Evolutionary conservation across 768 basidiomycete genomes (phyloP), one percentile per base, ranked within the genome.

Genomic region (Pisolithus tinctorius): DNA sequence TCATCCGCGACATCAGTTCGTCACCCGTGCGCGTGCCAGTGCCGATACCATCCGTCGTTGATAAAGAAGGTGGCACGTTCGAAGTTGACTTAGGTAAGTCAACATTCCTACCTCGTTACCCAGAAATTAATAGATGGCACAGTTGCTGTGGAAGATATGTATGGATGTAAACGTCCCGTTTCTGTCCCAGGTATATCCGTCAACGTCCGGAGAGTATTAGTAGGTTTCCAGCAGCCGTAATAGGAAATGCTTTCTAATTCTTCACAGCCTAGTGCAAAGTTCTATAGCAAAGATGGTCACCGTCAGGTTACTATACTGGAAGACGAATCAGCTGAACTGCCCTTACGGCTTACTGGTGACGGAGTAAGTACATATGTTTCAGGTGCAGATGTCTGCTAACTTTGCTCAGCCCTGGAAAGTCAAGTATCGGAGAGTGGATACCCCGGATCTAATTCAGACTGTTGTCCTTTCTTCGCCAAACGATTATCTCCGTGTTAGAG

Each of bases 321-420:
- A 60, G 80, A 84, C 40, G 86, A 91, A 52, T 69, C 71, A 37
- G 84, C 84, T 0, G 76, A 72, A 34, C 74, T 97, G 10, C 93
- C 93, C 37, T 69, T 97, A 39, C 80, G 93, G 26, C 70, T 99
- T 47, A 94, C 93, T 17, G 96, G 96, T 5, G 88, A 94, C 65
- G 86, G 84, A 45, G 94, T 95, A 68, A 55, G 84, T 71, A 4
- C 14, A 17, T 36, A 41, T 31, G n/a, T 39, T 8, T 6, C 42
- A 55, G 8, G 16, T 16, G n/a, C 42, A 46, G 17, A 16, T 55
- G 48, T 46, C 48, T 50, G 47, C 51, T 9, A 23, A 50, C 40
- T 39, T 49, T 44, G 8, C 23, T 58, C n/a, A 97, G 93, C 93
- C 95, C 6, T 99, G 95, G 95, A 76, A 71, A 13, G 65, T 99